Evolutionary conservation across 1,284 basidiomycete genomes (phyloP), one percentile per base, ranked within the genome.

Genomic region (Leccinum subrobustum): DNA sequence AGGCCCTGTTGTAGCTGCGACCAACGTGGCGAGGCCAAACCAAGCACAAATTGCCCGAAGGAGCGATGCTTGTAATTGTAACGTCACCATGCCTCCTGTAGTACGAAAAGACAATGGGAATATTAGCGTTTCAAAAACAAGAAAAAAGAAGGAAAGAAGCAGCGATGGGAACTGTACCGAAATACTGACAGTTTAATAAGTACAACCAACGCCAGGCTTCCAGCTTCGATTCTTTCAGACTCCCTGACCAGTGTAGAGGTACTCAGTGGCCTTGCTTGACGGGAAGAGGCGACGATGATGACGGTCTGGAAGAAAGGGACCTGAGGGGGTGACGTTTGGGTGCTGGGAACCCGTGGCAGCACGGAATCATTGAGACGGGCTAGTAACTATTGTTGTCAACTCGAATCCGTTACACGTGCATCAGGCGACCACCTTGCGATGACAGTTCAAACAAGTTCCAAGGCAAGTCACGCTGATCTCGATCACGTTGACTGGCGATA

Each of bases 341-440:
- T 33, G 37, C 47, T 25, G 57, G 33, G 33, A 60, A 51, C 31
- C 12, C 47, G 20, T 23, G 47, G 47, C 12, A 23, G 25, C 25
- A 23, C 25, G 20, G 25, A 23, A 27, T 35, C 35, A 35, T 14
- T n/a, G 25, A 25, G 14, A 51, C 48, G 23, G 18, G 25, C 48
- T 7, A 35, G 33, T 33, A 33, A 33, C 2, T 35, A 25, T 8
- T 23, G 48, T 50, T 20, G 12, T 20, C 54, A 64, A 66, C 59
- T 55, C n/a, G 54, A 50, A 54, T 23, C 8, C 16, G 25, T 55
- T 52, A 1, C 68, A 70, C 67, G 69, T 67, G 62, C 47, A 44
- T 44, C 56, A 52, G 11, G 31, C 39, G 44, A 52, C 55, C 37
- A 25, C 6, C 16, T 39, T 39, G 11, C 44, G 4, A 23, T 48